Evolutionary conservation across 2,329 filamentous ascomycete genomes (phyloP).

Genomic region (Epichloe sylvatica): DNA sequence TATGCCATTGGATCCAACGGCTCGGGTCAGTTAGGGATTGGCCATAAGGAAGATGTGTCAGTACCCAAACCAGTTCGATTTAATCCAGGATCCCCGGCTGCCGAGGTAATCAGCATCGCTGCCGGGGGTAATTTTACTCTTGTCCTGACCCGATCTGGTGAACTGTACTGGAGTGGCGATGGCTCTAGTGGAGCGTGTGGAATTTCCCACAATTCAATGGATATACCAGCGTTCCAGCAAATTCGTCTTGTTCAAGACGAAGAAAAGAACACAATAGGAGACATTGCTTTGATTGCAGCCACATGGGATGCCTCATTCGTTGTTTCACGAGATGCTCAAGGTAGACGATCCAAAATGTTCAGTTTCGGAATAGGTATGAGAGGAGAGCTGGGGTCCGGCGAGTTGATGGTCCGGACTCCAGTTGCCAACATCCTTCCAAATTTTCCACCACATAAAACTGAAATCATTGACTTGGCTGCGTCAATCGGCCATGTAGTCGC

Average conservation of each 20-base stretch:
- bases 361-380: slow-evolving; percentile 52
- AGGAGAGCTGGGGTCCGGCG: slow-evolving; percentile 58
- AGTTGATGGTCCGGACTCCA: slow-evolving; percentile 33
- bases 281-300: slow-evolving; percentile 41
- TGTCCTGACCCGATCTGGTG: slow-evolving; percentile 45
- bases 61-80: slow-evolving; percentile 51
- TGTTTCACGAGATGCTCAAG: slow-evolving; percentile 32
- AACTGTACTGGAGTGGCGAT: slow-evolving; percentile 53
- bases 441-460: slow-evolving; percentile 48
- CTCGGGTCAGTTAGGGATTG: slow-evolving; percentile 59
- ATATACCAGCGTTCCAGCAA: slow-evolving; percentile 25
- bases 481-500: slow-evolving; percentile 66
- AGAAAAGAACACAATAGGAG: slow-evolving; percentile 14
- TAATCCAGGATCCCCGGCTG: slow-evolving; percentile 22
- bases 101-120: slow-evolving; percentile 26
- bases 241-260: slow-evolving; percentile 21
- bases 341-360: slow-evolving; percentile 37
- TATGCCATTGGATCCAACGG: slow-evolving; percentile 66
- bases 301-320: slow-evolving; percentile 67
- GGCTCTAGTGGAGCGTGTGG: slow-evolving; percentile 41
- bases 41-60: slow-evolving; percentile 57
- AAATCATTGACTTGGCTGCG: slow-evolving; percentile 52
- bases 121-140: slow-evolving; percentile 83
- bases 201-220: slow-evolving; percentile 15
- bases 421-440: slow-evolving; percentile 35